These are phyloP conservation scores for Prunus campanulata DNA, from an alignment of 306 rosid species.

Conservation along the genomic window DNA sequence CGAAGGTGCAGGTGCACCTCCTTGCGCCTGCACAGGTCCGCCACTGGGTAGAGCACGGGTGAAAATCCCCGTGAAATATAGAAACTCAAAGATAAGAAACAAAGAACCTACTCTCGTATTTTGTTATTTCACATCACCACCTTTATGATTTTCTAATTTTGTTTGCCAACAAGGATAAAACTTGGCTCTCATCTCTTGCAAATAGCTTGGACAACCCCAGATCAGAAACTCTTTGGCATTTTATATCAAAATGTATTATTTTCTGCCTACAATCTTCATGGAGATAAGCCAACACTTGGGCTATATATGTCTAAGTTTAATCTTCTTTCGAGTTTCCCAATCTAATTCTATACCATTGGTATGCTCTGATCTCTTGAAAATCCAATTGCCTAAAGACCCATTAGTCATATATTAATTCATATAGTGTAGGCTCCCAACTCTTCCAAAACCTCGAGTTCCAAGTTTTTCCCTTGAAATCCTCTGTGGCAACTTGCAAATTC, in stretches of 20 bases:
- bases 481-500: constrained; percentile 1
- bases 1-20: too few species aligned
- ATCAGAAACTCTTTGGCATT: constrained; percentile 15
- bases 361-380: not conserved
- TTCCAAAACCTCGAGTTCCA: constrained; percentile 12
- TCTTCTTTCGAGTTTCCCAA: constrained; percentile 24
- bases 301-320: constrained; percentile 4
- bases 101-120: too few species aligned
- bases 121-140: too few species aligned
- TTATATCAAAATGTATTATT: constrained; percentile 15
- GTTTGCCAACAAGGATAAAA: not conserved
- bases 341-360: not conserved
- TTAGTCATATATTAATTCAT: constrained; percentile 5
- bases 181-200: constrained; percentile 8
- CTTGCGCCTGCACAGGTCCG: too few species aligned
- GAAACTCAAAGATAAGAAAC: too few species aligned
- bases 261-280: constrained; percentile 25
- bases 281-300: constrained; percentile 25
- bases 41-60: too few species aligned
- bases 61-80: too few species aligned
- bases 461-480: constrained; percentile 13
- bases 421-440: constrained; percentile 13
- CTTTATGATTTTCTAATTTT: too few species aligned
- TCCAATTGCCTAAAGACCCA: constrained; percentile 18
- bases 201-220: constrained; percentile 15